Evolutionary conservation across 495 filamentous ascomycete species (phyloP), one percentile per base, ranked within the genome.

Genomic region (Daldinia caldariorum): DNA sequence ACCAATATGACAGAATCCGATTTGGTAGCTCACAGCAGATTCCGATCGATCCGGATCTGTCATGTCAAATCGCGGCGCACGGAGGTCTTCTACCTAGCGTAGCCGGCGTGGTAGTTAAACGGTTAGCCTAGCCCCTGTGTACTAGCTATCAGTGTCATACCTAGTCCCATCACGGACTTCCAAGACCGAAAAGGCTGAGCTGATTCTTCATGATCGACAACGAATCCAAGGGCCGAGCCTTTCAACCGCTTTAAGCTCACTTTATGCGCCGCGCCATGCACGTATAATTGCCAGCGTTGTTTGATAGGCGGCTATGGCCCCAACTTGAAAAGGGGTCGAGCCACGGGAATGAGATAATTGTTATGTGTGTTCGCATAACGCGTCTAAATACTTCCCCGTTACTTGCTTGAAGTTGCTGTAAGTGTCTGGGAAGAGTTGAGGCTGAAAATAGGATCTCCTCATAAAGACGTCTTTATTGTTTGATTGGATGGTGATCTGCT

Each of bases 41-140:
- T 69, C 70, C 70, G 70, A 73, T 73, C 70, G 70, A 73, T 73
- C 70, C 70, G 70, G 66, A 73, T 73, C 70, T 66, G 43, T 59
- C 51, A 37, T 69, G 29, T 58, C 65, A 26, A 65, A 69, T 65
- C 43, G 61, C 56, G 65, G 61, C 41, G 63, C 55, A 62, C 50
- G 65, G 61, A 61, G 13, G 18, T 47, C 43, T 47, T 4, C 18
- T 47, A 47, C 43, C 43, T 47, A 22, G 9, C 34, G 6, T 35
- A 35, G 34, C 34, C 6, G 34, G n/a, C 43, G 2, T 35, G 9
- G 34, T 5, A 35, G 26, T 1, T 26, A 26, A 26, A 26, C 26
- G 26, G 26, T 26, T 26, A 26, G 3, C 69, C 64, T 67, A 65
- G 49, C 53, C 16, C 14, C 59, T 35, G 9, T 35, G 34, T 7